Evolutionary conservation across 441 rosid species (phyloP).

Genomic region (Adansonia rubrostipa): DNA sequence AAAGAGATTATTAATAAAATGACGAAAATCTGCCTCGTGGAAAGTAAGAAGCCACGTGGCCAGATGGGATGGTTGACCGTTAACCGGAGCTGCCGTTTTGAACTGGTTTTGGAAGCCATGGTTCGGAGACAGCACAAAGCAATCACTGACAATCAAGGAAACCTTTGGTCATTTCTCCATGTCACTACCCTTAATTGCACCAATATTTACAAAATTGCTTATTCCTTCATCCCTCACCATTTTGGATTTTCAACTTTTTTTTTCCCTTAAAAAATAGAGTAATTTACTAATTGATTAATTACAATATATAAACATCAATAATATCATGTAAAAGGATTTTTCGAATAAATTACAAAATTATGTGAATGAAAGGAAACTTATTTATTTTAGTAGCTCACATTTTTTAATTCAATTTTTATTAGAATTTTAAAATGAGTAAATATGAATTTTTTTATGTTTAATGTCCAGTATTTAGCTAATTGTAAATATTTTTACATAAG

Average conservation of each 20-base stretch:
- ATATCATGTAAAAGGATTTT: no score
- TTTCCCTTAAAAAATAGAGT: not conserved
- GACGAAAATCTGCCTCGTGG: not conserved
- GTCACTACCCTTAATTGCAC: not conserved
- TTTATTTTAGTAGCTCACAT: no score
- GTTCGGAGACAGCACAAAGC: not conserved
- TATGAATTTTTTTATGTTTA: no score
- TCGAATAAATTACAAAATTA: no score
- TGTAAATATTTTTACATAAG: no score
- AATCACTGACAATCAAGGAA: not conserved
- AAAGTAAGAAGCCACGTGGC: slow-evolving; percentile 1
- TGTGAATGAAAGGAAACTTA: no score
- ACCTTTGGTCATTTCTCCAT: not conserved
- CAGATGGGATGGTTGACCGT: slow-evolving; percentile 5
- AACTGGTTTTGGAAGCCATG: not conserved
- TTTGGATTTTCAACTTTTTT: not conserved
- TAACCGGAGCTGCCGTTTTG: slow-evolving; percentile 25
- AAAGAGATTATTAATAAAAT: not conserved
- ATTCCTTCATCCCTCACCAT: not conserved
- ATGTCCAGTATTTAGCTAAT: no score
- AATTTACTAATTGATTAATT: not conserved
- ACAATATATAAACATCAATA: not conserved
- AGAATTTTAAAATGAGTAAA: no score
- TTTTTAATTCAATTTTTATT: no score
- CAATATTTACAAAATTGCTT: not conserved